phyloP scores from a whole-genome alignment of 2,329 filamentous ascomycete species.

The Penicillium sp. region DNA sequence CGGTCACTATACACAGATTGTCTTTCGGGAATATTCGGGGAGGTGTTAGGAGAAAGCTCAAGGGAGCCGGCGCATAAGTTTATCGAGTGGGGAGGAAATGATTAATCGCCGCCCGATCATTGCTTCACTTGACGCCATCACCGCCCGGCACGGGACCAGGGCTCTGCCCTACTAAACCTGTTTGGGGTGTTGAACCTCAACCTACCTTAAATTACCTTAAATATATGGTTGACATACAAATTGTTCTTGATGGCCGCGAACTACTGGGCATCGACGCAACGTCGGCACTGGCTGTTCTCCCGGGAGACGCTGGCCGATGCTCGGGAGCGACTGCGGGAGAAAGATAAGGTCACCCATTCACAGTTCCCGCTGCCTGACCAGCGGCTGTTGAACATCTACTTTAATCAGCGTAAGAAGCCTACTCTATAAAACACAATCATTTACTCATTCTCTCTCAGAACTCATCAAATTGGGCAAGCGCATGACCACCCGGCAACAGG shows the following conservation, averaged over 20 bases:
- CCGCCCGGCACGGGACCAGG: conserved; percentile 27
- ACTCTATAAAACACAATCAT: background rate
- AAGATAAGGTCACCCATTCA: conserved; percentile 66
- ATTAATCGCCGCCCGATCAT: conserved; percentile 35
- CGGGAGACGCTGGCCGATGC: conserved; percentile 71
- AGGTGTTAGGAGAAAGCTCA: conserved; percentile 9
- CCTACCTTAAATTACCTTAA: background rate
- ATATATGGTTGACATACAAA: background rate
- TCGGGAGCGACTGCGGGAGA: conserved; percentile 70
- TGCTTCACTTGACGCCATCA: conserved; percentile 33
- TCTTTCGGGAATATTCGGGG: background rate
- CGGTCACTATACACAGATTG: background rate
- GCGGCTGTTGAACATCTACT: conserved; percentile 81
- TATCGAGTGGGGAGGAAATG: conserved; percentile 19
- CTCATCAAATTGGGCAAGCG: conserved; percentile 78
- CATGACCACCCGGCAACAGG: conserved; percentile 80
- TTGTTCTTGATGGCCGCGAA: conserved; percentile 70
- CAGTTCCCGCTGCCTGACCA: conserved; percentile 77
- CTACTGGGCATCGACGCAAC: conserved; percentile 94
- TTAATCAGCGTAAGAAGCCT: conserved; percentile 68
- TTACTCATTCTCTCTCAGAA: conserved; percentile 48
- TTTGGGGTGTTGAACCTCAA: conserved; percentile 19
- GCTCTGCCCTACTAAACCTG: conserved; percentile 30
- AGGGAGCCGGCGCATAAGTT: conserved; percentile 14
- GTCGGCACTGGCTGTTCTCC: conserved; percentile 83